phyloP scores from a whole-genome alignment of 2,329 filamentous ascomycete species.

The Neurospora sp. region DNA sequence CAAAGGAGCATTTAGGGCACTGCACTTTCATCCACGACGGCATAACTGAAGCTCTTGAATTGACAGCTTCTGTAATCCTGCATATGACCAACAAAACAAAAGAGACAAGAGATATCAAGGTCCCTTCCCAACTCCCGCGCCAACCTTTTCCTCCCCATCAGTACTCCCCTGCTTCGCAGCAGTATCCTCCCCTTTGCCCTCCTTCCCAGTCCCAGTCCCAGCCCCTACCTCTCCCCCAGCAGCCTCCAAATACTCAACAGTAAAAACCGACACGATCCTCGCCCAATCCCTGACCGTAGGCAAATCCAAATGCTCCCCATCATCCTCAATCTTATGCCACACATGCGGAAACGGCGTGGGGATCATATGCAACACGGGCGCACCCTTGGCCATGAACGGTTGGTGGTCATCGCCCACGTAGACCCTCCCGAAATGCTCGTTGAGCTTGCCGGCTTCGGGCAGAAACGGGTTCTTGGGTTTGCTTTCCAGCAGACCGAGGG shows the following conservation, averaged over 20 bases:
- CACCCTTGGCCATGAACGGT: slow-evolving; percentile 78
- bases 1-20: not conserved
- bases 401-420: slow-evolving; percentile 79
- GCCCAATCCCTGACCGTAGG: slow-evolving; percentile 80
- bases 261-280: slow-evolving; percentile 72
- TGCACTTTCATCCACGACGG: not conserved
- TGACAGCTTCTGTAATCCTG: not conserved
- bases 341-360: slow-evolving; percentile 70
- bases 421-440: slow-evolving; percentile 20
- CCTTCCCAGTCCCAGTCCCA: not conserved
- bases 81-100: not conserved
- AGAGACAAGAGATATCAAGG: not conserved
- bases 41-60: not conserved
- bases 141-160: not conserved
- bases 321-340: slow-evolving; percentile 80
- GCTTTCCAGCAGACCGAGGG: slow-evolving; percentile 56
- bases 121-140: not conserved
- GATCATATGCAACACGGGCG: slow-evolving; percentile 87
- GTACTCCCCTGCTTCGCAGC: not conserved
- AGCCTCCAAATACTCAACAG: slow-evolving; percentile 78
- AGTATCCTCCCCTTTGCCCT: not conserved
- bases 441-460: slow-evolving; percentile 27
- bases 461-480: slow-evolving; percentile 16
- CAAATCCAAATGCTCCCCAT: slow-evolving; percentile 74
- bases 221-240: not conserved